Conservation (phyloP, 1,284 basidiomycete genomes). For the Heterobasidion irregulare region DNA sequence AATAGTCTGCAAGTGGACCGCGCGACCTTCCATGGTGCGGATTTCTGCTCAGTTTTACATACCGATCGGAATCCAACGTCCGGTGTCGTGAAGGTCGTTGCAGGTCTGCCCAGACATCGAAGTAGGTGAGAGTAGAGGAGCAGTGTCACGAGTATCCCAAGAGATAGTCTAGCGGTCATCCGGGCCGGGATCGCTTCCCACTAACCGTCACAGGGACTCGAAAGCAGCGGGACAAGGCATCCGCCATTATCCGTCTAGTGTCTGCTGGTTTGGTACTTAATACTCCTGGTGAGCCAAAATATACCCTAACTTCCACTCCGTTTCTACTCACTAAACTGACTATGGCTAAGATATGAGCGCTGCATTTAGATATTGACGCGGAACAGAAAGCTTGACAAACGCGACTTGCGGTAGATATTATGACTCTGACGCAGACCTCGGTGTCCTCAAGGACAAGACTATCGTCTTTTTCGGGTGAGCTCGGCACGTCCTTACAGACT, state of each 20-base stretch:
- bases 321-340: neutral
- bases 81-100: too few relatives aligned
- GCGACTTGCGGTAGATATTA: conserved; percentile 36
- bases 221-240: neutral
- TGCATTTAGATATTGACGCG: neutral
- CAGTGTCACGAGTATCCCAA: neutral
- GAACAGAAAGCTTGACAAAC: too few relatives aligned
- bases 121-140: neutral
- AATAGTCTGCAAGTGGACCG: too few relatives aligned
- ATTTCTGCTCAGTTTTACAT: too few relatives aligned
- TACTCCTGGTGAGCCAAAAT: neutral
- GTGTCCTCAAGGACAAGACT: conserved; percentile 36
- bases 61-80: too few relatives aligned
- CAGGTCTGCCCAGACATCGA: neutral
- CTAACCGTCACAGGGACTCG: conserved; percentile 1
- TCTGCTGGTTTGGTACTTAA: neutral
- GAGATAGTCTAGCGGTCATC: neutral
- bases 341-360: conserved; percentile 37
- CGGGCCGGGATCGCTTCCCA: neutral
- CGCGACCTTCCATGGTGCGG: too few relatives aligned
- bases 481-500: neutral
- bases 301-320: neutral
- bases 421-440: conserved; percentile 49
- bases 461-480: conserved; percentile 55
- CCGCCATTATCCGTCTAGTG: neutral